Evolutionary conservation across 2,329 filamentous ascomycete species (phyloP).

Genomic region (Aspergillus vadensis): DNA sequence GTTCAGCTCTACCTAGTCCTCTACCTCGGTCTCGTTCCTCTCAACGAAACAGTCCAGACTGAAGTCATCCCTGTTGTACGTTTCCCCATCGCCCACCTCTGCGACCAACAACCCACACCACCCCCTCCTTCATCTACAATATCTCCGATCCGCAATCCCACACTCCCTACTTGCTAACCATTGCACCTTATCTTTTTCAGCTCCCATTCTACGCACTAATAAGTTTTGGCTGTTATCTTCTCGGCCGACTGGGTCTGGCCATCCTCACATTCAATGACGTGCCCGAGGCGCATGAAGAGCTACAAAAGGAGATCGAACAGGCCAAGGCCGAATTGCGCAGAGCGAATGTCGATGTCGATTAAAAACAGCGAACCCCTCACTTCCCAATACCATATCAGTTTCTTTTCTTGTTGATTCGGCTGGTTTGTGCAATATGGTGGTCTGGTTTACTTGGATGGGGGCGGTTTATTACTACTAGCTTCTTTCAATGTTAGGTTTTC

Average conservation of each 20-base stretch:
- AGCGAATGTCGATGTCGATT: conserved; percentile 48
- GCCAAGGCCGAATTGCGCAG: conserved; percentile 47
- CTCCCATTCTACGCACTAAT: conserved; percentile 92
- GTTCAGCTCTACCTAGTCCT: conserved; percentile 82
- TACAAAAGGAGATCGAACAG: conserved; percentile 75
- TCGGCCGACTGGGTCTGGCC: conserved; percentile 88
- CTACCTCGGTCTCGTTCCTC: conserved; percentile 78
- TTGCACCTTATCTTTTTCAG: conserved; percentile 48
- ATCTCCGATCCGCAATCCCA: too few species aligned
- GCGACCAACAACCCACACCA: background rate
- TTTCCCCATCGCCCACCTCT: conserved; percentile 24
- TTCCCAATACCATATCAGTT: too few species aligned
- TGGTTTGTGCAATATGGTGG: background rate
- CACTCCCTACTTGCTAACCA: too few species aligned
- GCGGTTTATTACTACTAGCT: too few species aligned
- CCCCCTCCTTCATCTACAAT: too few species aligned
- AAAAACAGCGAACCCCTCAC: conserved; percentile 13
- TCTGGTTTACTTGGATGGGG: background rate
- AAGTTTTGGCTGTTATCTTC: conserved; percentile 85
- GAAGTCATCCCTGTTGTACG: conserved; percentile 88
- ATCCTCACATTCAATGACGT: conserved; percentile 97
- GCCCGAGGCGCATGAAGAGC: conserved; percentile 82
- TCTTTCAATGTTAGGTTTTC: too few species aligned
- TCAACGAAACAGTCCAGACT: conserved; percentile 74
- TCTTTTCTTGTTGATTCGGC: too few species aligned